Base-by-base conservation (phyloP, 768 basidiomycete species). In the Amanita thiersii region DNA sequence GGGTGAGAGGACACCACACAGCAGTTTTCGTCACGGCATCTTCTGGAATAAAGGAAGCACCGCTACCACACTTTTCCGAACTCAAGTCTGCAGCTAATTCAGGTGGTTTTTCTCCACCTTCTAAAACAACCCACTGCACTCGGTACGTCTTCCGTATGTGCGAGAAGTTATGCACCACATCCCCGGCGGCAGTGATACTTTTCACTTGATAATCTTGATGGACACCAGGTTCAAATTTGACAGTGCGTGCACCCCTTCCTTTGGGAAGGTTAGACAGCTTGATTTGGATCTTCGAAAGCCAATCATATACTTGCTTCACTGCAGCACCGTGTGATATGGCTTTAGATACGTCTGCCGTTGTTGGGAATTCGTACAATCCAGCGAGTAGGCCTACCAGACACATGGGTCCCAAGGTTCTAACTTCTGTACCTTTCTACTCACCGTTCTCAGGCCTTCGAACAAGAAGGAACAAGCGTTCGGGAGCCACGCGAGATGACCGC, bases 61-160 rank as follows among this genome's bases (percentile, higher is more conserved):
- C n/a, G n/a, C n/a, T n/a, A n/a, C 46, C 43, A 49, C 20, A n/a
- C 36, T 53, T 57, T 29, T 43, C 52, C 47, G 50, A 46, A 32
- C 35, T 28, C 21, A 37, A 33, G 43, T 43, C 20, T 26, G 35
- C 46, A 34, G 48, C 43, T 26, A 60, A 41, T 11, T 48, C 40
- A 26, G 79, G 81, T n/a, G 61, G 64, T 9, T 55, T 49, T 14
- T 57, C 53, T 11, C 77, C 78, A 17, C 82, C 81, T 50, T 75
- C 69, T 30, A 87, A 47, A 19, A 82, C 47, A 25, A 83, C 75
- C 82, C 83, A 86, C 49, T 81, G 77, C 12, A 76, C 69, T 44
- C 79, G 72, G 55, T 86, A 93, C 9, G 86, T 91, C 66, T 92
- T 90, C 52, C 68, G 78, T 55, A 93, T 86, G 56, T 97, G 92